Evolutionary conservation across 2,329 filamentous ascomycete species (phyloP).

Genomic region (Fonsecaea nubica): DNA sequence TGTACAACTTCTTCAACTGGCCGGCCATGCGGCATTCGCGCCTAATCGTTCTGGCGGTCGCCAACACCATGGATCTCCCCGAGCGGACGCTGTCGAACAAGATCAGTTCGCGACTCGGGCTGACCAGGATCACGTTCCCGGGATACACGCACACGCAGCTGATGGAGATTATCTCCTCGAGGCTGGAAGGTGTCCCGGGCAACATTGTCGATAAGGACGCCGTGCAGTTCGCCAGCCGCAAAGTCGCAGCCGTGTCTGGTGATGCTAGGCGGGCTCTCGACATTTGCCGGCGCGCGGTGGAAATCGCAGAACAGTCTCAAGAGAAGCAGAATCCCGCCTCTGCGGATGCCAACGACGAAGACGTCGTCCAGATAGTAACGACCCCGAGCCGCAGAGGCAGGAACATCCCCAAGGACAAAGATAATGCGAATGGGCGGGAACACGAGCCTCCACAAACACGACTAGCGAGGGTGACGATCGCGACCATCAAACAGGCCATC

Average conservation of each 20-base stretch:
- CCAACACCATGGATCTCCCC: constrained; percentile 98
- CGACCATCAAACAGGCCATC: constrained; percentile 92
- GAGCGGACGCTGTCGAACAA: constrained; percentile 97
- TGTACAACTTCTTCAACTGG: constrained; percentile 99
- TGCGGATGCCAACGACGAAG: constrained; percentile 44
- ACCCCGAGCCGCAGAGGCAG: constrained; percentile 50
- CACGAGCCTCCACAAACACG: constrained; percentile 37
- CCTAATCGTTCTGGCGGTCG: constrained; percentile 93
- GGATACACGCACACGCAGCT: constrained; percentile 97
- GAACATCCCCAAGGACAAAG: constrained; percentile 38
- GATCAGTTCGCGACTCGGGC: constrained; percentile 86
- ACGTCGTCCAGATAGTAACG: constrained; percentile 41
- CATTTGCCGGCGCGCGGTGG: constrained; percentile 92
- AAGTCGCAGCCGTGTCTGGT: constrained; percentile 94
- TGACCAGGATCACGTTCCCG: constrained; percentile 95
- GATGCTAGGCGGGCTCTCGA: constrained; percentile 91
- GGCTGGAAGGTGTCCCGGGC: constrained; percentile 83
- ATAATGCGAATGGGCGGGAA: background rate
- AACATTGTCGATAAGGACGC: constrained; percentile 92
- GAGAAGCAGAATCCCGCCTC: constrained; percentile 52
- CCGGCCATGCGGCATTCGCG: constrained; percentile 88
- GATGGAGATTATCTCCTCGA: constrained; percentile 96
- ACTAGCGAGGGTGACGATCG: constrained; percentile 77
- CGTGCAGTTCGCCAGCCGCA: constrained; percentile 92
- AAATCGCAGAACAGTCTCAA: constrained; percentile 82